Evolutionary conservation across 441 rosid species (phyloP), one percentile per base, ranked within the genome.

Genomic region (Gossypium trilobum): DNA sequence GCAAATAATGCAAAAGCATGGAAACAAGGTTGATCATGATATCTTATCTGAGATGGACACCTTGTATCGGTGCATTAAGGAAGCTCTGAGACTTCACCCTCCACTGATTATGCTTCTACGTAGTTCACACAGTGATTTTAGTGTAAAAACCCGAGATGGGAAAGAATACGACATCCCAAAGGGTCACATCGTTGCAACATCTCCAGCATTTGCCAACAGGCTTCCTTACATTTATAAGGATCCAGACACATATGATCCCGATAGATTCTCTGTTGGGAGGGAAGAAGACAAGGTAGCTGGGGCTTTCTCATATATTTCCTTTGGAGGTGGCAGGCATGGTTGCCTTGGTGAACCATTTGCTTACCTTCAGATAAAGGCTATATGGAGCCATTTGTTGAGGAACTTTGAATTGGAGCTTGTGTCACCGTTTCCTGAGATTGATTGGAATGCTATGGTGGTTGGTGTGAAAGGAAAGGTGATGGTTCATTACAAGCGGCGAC

Each of bases 401-500:
- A 93, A 95, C 81, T 95, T 95, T 56, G 97, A 95, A 70, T 42
- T 95, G 44, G 97, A 95, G 81, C 73, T 93, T 79, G 78, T 85
- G 65, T 95, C 99, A 36, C 95, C 99, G 0, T 95, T 95, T 78
- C 99, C 99, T n/a, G 98, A 93, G 87, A 89, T 84, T 0, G 99
- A 95, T 80, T 95, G 99, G 99, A 95, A 91, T 33, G 98, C 99
- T 1, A 95, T 95, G 99, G 99, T 95, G 14, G 99, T 95, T 46
- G 98, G 99, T 5, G 99, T 95, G 25, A 95, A 95, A 82, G 99
- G 92, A 69, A 88, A 85, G 66, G 98, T 95, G 71, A 93, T 95
- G 99, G 99, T 91, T 73, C 89, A 88, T 27, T 93, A 89, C 86
- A 91, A 91, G 87, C 77, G 97, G 5, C 84, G 90, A 36, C 81